Evolutionary conservation across 1,139 yeast genomes (phyloP).

Genomic region (Scheffersomyces insectosa): DNA sequence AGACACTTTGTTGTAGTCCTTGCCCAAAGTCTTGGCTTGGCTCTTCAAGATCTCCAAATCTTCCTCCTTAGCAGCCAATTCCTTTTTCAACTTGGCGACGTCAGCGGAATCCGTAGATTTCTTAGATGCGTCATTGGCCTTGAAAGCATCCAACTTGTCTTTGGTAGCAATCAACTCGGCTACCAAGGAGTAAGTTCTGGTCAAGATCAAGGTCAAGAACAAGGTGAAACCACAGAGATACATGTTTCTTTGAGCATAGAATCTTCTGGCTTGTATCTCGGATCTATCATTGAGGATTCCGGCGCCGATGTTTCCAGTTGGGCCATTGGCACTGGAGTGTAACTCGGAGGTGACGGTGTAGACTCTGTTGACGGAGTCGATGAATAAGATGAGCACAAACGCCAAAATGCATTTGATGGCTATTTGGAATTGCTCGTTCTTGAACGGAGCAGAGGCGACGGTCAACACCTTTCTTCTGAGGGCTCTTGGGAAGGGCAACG

Average conservation of each 20-base stretch:
- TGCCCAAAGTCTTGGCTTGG: conserved; percentile 66
- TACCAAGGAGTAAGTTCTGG: conserved; percentile 83
- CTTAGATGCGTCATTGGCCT: conserved; percentile 19
- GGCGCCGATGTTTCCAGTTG: conserved; percentile 12
- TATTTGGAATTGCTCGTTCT: conserved; percentile 70
- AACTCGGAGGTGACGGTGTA: conserved; percentile 69
- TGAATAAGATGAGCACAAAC: conserved; percentile 78
- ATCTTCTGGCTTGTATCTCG: conserved; percentile 85
- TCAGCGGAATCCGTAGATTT: conserved; percentile 36
- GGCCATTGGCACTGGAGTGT: conserved; percentile 21
- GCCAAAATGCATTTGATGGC: conserved; percentile 81
- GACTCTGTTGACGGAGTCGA: conserved; percentile 88
- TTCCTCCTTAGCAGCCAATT: conserved; percentile 60
- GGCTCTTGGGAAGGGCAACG: conserved; percentile 81
- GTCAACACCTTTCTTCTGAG: conserved; percentile 69
- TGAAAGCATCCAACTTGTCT: conserved; percentile 59
- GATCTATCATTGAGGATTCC: conserved; percentile 57
- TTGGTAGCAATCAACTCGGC: conserved; percentile 66
- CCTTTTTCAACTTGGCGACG: conserved; percentile 48
- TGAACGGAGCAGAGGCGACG: conserved; percentile 67
- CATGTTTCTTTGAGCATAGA: conserved; percentile 96
- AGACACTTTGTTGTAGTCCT: conserved; percentile 58
- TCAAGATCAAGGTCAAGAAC: conserved; percentile 81
- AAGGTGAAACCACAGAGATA: conserved; percentile 94
- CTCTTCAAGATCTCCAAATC: conserved; percentile 68